Evolutionary conservation across 2,329 filamentous ascomycete genomes (phyloP).

Genomic region (Beauveria sp.): DNA sequence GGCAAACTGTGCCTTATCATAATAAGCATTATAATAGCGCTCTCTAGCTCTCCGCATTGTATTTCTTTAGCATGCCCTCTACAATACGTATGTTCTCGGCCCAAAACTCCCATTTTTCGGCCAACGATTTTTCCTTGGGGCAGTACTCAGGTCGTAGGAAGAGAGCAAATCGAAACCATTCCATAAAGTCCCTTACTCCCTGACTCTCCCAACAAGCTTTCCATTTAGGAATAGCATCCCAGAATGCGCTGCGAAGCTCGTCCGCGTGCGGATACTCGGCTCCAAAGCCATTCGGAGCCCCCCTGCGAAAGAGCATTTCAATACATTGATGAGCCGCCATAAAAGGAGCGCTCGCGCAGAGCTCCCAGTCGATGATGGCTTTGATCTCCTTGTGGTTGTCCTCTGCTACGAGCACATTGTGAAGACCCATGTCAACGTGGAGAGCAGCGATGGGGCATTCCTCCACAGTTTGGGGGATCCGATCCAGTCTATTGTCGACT

Average conservation of each 20-base stretch:
- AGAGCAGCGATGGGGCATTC: slow-evolving; percentile 14
- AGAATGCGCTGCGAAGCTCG: slow-evolving; percentile 14
- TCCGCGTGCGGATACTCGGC: slow-evolving; percentile 8
- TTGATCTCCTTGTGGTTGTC: slow-evolving; percentile 11
- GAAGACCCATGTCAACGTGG: slow-evolving; percentile 14
- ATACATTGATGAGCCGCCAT: slow-evolving; percentile 7
- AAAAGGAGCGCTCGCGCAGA: slow-evolving; percentile 14
- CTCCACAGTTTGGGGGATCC: slow-evolving; percentile 15
- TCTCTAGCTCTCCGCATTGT: neutral
- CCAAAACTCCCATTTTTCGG: slow-evolving; percentile 10
- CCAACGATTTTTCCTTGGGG: neutral
- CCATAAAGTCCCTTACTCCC: slow-evolving; percentile 10
- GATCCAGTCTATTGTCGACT: slow-evolving; percentile 7
- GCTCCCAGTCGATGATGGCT: slow-evolving; percentile 16
- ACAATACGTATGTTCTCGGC: slow-evolving; percentile 13
- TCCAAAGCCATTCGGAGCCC: slow-evolving; percentile 10
- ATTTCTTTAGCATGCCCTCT: slow-evolving; percentile 10
- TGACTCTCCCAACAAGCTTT: slow-evolving; percentile 11
- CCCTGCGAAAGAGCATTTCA: slow-evolving; percentile 14
- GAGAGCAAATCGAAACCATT: slow-evolving; percentile 15
- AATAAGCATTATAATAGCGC: too few relatives aligned
- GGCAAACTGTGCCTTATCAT: too few relatives aligned
- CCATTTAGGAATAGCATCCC: slow-evolving; percentile 14
- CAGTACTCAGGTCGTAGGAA: slow-evolving; percentile 13
- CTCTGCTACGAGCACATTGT: slow-evolving; percentile 14